These are phyloP conservation scores for Hygrophorus pudorinus DNA, from an alignment of 768 basidiomycete genomes.

Conservation along the genomic window DNA sequence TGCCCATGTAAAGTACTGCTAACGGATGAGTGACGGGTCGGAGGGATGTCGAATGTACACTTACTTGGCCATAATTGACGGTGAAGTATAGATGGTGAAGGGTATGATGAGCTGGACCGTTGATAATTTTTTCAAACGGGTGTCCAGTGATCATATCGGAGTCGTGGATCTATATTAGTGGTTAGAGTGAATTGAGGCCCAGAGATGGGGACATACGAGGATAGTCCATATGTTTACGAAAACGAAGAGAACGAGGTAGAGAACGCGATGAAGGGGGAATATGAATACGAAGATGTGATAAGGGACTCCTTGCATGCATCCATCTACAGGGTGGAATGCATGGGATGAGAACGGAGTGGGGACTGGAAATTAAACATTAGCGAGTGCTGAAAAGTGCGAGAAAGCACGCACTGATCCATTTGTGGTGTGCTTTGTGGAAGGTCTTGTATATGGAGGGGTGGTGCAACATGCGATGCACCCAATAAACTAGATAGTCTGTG, in stretches of 20 bases:
- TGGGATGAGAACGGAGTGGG: conserved; percentile 97
- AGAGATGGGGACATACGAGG: conserved; percentile 45
- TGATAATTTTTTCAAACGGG: conserved; percentile 80
- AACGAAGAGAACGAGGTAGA: conserved; percentile 83
- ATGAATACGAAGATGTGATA: conserved; percentile 89
- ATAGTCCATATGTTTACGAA: conserved; percentile 93
- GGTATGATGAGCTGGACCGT: conserved; percentile 98
- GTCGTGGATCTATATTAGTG: conserved; percentile 76
- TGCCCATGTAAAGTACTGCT: conserved; percentile 95
- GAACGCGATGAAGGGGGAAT: conserved; percentile 79
- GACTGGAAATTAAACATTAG: conserved; percentile 39
- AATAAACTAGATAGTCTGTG: conserved; percentile 93
- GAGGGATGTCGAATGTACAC: conserved; percentile 11
- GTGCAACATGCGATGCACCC: conserved; percentile 91
- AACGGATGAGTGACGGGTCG: conserved; percentile 5
- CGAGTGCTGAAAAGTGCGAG: neutral
- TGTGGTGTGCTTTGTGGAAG: conserved; percentile 97
- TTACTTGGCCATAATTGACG: conserved; percentile 87
- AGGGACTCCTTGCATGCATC: conserved; percentile 87
- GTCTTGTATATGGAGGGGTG: conserved; percentile 79
- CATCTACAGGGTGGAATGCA: conserved; percentile 96
- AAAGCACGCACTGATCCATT: conserved; percentile 79
- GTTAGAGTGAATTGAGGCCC: neutral
- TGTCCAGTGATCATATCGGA: conserved; percentile 97
- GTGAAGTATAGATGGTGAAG: conserved; percentile 96